phyloP scores from a whole-genome alignment of 805 yeast species.

The Groenewaldozyma salmanticensis region DNA sequence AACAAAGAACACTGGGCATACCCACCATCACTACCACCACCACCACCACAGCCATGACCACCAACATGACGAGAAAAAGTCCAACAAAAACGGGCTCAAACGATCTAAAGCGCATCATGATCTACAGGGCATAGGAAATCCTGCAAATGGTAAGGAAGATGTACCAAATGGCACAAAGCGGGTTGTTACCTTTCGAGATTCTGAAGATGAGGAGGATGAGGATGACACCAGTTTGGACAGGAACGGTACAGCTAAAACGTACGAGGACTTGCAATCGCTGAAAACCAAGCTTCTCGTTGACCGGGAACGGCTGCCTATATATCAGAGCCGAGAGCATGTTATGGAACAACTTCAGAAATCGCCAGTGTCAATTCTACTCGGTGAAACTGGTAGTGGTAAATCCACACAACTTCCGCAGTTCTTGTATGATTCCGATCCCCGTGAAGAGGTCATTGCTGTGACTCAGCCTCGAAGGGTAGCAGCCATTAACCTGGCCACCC shows the following conservation, averaged over 20 bases:
- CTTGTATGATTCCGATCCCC: constrained; percentile 39
- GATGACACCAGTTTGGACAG: not conserved
- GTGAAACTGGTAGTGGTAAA: constrained; percentile 98
- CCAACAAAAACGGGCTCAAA: not conserved
- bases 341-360: constrained; percentile 43
- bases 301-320: constrained; percentile 65
- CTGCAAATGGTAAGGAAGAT: not conserved
- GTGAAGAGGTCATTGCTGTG: constrained; percentile 60
- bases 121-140: not conserved
- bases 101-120: not conserved
- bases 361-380: constrained; percentile 73
- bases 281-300: constrained; percentile 34
- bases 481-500: constrained; percentile 83
- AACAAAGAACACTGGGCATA: too few species aligned
- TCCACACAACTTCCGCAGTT: constrained; percentile 96
- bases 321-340: constrained; percentile 55
- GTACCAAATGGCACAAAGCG: constrained; percentile 1
- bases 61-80: not conserved
- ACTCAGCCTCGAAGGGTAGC: constrained; percentile 98
- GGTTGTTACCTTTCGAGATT: constrained; percentile 11
- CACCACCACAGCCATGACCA: not conserved
- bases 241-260: not conserved
- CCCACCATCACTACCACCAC: too few species aligned
- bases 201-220: constrained; percentile 15
- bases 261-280: constrained; percentile 6